phyloP scores from a whole-genome alignment of 208 protist species.

The Dictyostelium gargantuum region DNA sequence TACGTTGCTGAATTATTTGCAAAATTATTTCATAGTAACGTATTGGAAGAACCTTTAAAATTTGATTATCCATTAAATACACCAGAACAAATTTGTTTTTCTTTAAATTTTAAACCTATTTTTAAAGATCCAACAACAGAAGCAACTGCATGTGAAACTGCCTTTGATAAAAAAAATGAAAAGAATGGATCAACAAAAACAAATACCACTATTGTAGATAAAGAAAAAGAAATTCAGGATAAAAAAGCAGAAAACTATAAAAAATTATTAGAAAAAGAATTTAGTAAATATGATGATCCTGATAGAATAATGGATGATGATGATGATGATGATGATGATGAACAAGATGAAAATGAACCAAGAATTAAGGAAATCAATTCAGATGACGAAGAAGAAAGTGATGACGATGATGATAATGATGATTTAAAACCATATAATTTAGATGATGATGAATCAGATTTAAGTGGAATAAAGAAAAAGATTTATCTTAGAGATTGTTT shows the following conservation, averaged over 20 bases:
- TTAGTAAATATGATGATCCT: constrained; percentile 59
- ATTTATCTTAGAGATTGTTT: constrained; percentile 57
- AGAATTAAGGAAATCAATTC: neutral
- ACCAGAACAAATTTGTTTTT: constrained; percentile 5
- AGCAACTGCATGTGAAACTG: neutral
- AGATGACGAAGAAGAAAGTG: neutral
- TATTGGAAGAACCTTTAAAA: neutral
- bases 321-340: constrained; percentile 30
- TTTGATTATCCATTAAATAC: neutral
- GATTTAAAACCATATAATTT: constrained; percentile 47
- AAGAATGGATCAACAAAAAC: too few species aligned
- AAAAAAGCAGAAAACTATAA: neutral
- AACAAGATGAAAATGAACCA: neutral
- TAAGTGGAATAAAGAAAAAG: constrained; percentile 18
- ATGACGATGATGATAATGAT: neutral
- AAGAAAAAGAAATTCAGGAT: neutral
- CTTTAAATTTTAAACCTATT: neutral
- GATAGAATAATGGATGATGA: neutral
- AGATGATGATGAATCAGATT: constrained; percentile 62
- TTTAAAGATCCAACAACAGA: neutral
- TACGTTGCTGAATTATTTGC: constrained; percentile 10
- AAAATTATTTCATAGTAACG: neutral
- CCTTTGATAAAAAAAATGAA: too few species aligned
- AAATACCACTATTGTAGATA: neutral
- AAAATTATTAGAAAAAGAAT: constrained; percentile 45